A percentile compares a stretch with the other conserved stretches of the same genome.
Evolutionary conservation across 2,329 filamentous ascomycete genomes (phyloP).

Genomic region (Fusarium keratoplasticum): DNA sequence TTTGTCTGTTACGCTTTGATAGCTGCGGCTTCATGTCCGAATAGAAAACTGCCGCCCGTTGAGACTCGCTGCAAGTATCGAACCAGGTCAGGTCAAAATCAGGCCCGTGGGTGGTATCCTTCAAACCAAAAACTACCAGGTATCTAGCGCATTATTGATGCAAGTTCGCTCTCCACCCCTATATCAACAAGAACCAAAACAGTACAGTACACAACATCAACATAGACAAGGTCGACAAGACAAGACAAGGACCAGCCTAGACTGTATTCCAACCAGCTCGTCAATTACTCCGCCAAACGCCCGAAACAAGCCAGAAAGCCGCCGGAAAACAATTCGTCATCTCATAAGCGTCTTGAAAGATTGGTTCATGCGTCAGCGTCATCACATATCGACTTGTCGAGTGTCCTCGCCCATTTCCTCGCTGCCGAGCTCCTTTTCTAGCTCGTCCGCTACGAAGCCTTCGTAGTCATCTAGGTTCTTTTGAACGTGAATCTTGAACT

Average conservation of each 20-base stretch:
- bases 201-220: background rate
- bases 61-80: slow-evolving; percentile 9
- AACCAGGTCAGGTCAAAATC: background rate
- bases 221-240: background rate
- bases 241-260: slow-evolving; percentile 23
- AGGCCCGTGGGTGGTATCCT: slow-evolving; percentile 30
- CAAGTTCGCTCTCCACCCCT: slow-evolving; percentile 14
- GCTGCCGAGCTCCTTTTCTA: slow-evolving; percentile 84
- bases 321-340: slow-evolving; percentile 35
- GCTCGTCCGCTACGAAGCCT: slow-evolving; percentile 90
- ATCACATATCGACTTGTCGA: slow-evolving; percentile 56
- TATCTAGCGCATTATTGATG: slow-evolving; percentile 27
- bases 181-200: slow-evolving; percentile 21
- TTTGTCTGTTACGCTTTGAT: background rate
- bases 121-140: slow-evolving; percentile 35
- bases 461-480: slow-evolving; percentile 94
- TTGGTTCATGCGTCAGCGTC: slow-evolving; percentile 27
- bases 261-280: slow-evolving; percentile 20
- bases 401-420: slow-evolving; percentile 69
- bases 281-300: slow-evolving; percentile 31
- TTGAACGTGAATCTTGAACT: slow-evolving; percentile 98
- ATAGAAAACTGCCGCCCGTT: background rate
- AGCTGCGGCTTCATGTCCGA: background rate
- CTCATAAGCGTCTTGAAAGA: slow-evolving; percentile 39
- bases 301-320: slow-evolving; percentile 33